Base-by-base conservation (phyloP, 257 asterid genomes). In the Plantago ovata region DNA sequence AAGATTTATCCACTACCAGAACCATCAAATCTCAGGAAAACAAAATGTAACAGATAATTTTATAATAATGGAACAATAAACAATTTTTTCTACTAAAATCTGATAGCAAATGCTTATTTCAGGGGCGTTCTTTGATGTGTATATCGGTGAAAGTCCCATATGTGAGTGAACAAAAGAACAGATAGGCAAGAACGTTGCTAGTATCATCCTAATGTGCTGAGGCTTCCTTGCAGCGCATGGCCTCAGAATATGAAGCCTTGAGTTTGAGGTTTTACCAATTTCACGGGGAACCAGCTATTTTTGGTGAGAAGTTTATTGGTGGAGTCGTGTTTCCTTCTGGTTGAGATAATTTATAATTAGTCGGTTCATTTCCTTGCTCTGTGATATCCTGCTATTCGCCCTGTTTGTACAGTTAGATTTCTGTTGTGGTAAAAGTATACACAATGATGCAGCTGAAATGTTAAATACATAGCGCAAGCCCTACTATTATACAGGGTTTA, bases 91-190 rank as follows among this genome's bases (percentile, higher is more conserved):
- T 6, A 28, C 36, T 24, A 4, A 28, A 8, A 28, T 28, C 36
- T 28, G 7, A 28, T 3, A 28, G 36, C 36, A 28, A 28, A 28
- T 28, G 36, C 7, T 28, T 28, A 0, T 24, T 24, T 28, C 80
- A 81, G 87, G 87, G 69, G 87, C 87, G 2, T 77, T 81, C 65
- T 81, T 81, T 53, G 87, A 67, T 78, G 72, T 81, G 82, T 81
- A 81, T 60, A 70, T 81, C 60, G 87, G 87, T 4, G 84, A 77
- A 42, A 36, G 59, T 53, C 87, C 87, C 46, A 72, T 69, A 15
- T 73, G 78, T 24, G 73, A 75, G 55, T 72, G 75, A 72, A 70
- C 87, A 2, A 81, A 77, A 64, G 80, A 75, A 70, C 80, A 77
- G 68, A 77, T 81, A 21, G 87, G 87, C 19, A 75, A 69, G 53